Evolutionary conservation across 1,284 basidiomycete genomes (phyloP), one percentile per base, ranked within the genome.

Genomic region (Rhodotorula sp.): DNA sequence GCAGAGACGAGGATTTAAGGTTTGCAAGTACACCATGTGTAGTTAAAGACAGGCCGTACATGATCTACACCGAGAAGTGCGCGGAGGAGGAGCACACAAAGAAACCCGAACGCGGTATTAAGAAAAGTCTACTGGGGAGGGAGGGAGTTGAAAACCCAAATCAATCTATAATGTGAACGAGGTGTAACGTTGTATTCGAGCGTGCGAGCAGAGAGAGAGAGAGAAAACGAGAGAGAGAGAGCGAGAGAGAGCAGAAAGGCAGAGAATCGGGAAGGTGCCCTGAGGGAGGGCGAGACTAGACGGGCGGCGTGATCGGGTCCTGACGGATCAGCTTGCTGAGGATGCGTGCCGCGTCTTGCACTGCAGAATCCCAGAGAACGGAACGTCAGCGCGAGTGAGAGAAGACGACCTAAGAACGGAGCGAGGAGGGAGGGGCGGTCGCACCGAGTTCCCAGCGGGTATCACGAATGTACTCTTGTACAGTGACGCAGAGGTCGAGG

Each of bases 361-460:
- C 70, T 72, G 61, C 16, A 26, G 18, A 18, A 1, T 3, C 29
- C 29, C 29, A 18, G 18, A 3, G 20, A 26, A 5, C 18, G 23
- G 7, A 5, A 2, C 1, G 43, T 57, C 43, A 61, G 51, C 5
- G 29, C 10, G 16, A 12, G 10, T 43, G 39, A 10, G 39, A 10
- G 23, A 14, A 23, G 5, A 18, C 26, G 16, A 31, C 48, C 23
- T 18, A 18, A 6, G 43, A 43, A 21, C 3, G 23, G 21, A 8
- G 29, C 21, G 57, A 20, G 26, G 16, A 43, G 51, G 62, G 46
- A 15, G 5, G 16, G 10, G 1, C 3, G 5, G 18, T 26, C 72
- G 31, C 21, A 73, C 72, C 74, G 47, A 76, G 69, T 49, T 76
- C 75, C 75, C 75, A 76, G 1, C 75, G 63, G 5, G 70, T 70